These are phyloP conservation scores for Kwoniella shandongensis DNA, from an alignment of 768 basidiomycete genomes.

Conservation along the genomic window DNA sequence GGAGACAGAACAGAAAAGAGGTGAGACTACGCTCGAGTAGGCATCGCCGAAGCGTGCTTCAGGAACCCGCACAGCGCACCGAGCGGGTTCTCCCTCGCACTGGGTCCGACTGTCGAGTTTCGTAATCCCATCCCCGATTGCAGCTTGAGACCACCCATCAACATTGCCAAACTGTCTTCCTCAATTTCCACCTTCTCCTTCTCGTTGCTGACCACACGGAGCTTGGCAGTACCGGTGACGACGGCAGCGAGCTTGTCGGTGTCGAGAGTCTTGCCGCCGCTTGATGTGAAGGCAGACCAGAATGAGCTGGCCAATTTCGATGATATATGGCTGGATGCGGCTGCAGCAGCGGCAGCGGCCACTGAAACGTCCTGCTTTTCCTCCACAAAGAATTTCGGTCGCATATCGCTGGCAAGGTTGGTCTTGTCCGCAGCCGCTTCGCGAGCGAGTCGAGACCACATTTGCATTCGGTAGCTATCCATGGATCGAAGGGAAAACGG, in stretches of 20 bases:
- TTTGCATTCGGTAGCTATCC: constrained; percentile 84
- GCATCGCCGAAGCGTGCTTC: constrained; percentile 11
- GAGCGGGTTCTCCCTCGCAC: constrained; percentile 38
- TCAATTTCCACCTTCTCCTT: constrained; percentile 6
- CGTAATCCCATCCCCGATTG: constrained; percentile 26
- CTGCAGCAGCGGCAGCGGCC: constrained; percentile 17
- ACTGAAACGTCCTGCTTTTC: constrained; percentile 12
- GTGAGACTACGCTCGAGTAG: constrained; percentile 9
- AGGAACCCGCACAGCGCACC: constrained; percentile 28
- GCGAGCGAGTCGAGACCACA: constrained; percentile 86
- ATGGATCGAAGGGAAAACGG: constrained; percentile 84
- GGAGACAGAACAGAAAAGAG: too few relatives aligned
- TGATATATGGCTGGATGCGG: constrained; percentile 35
- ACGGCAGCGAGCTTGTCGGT: constrained; percentile 48
- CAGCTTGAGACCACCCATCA: constrained; percentile 35
- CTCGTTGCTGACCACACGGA: constrained; percentile 27
- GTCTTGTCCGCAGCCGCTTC: constrained; percentile 58
- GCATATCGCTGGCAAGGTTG: constrained; percentile 34
- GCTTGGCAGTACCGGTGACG: constrained; percentile 41
- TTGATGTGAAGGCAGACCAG: constrained; percentile 44
- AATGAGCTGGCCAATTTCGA: constrained; percentile 45
- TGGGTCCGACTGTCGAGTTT: neutral
- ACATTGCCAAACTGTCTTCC: constrained; percentile 16
- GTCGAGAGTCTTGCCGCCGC: constrained; percentile 26
- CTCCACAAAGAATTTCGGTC: constrained; percentile 51